Evolutionary conservation across 2,329 filamentous ascomycete genomes (phyloP), one percentile per base, ranked within the genome.

Genomic region (Cladosporium sp.): DNA sequence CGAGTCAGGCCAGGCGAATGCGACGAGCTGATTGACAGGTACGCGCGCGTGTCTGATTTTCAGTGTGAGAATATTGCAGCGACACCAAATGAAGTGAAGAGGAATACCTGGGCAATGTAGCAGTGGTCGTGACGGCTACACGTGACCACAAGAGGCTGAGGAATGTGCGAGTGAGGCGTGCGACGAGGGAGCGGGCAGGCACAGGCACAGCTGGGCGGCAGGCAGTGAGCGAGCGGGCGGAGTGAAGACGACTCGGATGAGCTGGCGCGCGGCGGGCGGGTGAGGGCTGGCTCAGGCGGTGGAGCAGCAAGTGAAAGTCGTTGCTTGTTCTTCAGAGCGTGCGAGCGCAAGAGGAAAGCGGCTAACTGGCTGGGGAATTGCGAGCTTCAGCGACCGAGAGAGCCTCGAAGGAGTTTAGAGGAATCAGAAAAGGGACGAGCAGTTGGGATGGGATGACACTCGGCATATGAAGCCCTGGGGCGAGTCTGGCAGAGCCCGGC

Each of bases 381-480:
- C 1, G 34, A 41, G 55, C 34, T 58, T 58, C 55, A 55, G 34
- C n/a, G 34, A 30, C 49, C 41, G 41, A 47, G n/a, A 47, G 41
- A 47, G 49, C 38, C 55, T 58, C 32, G 32, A 38, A 38, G 32
- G 55, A 58, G 55, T 58, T 58, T 58, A 58, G 55, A 58, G 55
- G 34, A 58, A 36, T 36, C 55, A 58, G 55, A 58, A 58, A 58
- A 58, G 55, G 55, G 55, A 58, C 32, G 32, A 58, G 55, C 52
- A 55, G 52, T 47, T 47, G 52, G 32, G 52, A 58, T 58, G 55
- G 55, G 55, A 58, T 36, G 34, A 32, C 12, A 15, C 15, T 41
- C 55, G 55, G 55, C 55, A 58, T 55, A 55, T 55, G 52, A 55
- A 47, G 41, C n/a, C n/a, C 41, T 47, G 34, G 34, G 28, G 28